Conservation (phyloP, 2,329 filamentous ascomycete genomes). For the Alternaria sp. region DNA sequence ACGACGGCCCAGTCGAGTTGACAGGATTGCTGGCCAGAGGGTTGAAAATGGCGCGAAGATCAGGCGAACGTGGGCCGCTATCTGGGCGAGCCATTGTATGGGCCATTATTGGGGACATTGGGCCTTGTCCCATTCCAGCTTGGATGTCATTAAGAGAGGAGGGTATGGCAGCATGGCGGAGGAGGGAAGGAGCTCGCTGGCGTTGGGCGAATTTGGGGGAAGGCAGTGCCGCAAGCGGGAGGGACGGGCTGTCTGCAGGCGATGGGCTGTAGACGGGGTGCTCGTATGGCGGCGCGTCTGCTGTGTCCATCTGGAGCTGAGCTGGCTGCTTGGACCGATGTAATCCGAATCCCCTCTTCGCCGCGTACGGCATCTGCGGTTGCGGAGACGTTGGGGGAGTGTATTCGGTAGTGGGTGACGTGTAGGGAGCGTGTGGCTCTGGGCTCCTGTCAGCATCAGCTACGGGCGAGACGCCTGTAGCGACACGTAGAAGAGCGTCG, state of each 20-base stretch:
- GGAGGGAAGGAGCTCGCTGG: constrained; percentile 52
- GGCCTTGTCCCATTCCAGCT: constrained; percentile 27
- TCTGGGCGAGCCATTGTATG: constrained; percentile 34
- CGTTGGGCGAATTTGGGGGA: constrained; percentile 54
- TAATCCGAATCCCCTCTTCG: constrained; percentile 34
- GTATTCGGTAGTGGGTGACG: constrained; percentile 35
- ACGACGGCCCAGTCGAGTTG: constrained; percentile 32
- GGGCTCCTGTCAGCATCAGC: constrained; percentile 13
- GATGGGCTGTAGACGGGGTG: constrained; percentile 41
- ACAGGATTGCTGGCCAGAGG: constrained; percentile 48
- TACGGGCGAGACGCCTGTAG: constrained; percentile 19
- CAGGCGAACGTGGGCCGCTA: constrained; percentile 38
- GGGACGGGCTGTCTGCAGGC: constrained; percentile 40
- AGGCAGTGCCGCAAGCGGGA: constrained; percentile 27
- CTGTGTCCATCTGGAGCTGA: constrained; percentile 42
- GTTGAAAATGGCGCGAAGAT: constrained; percentile 45
- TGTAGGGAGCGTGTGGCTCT: constrained; percentile 36
- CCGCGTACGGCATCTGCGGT: constrained; percentile 26
- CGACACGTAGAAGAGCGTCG: constrained; percentile 34
- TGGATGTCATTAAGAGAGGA: constrained; percentile 38
- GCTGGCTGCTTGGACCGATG: constrained; percentile 34
- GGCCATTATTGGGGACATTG: constrained; percentile 38
- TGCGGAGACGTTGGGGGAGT: constrained; percentile 47
- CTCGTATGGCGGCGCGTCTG: constrained; percentile 35
- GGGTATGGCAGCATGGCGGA: constrained; percentile 46